phyloP scores from a whole-genome alignment of 257 asterid species.

The Thymus mandschuricus region DNA sequence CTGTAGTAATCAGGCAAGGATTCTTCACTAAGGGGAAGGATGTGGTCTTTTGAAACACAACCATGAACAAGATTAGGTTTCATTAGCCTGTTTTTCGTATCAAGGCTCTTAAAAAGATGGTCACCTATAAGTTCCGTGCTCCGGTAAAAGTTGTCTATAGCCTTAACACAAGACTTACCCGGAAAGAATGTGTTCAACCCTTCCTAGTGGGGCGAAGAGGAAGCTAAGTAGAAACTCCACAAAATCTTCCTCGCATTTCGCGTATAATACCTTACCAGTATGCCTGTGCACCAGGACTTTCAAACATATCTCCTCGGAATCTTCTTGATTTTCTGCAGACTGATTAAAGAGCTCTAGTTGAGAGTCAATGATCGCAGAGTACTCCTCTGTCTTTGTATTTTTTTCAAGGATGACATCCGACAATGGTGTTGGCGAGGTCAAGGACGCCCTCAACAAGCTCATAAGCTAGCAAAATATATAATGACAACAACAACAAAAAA shows the following conservation, averaged over 20 bases:
- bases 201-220: not conserved
- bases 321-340: not conserved
- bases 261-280: slow-evolving; percentile 10
- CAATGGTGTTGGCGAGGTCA: slow-evolving; percentile 22
- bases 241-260: slow-evolving; percentile 20
- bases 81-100: not conserved
- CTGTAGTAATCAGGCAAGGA: not conserved
- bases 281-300: slow-evolving; percentile 19
- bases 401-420: not conserved
- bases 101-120: not conserved
- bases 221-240: slow-evolving; percentile 24
- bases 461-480: slow-evolving; percentile 10
- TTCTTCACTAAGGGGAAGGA: not conserved
- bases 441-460: not conserved
- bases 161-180: not conserved
- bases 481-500: too few species aligned
- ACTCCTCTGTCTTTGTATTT: not conserved
- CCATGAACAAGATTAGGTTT: slow-evolving; percentile 18
- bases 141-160: not conserved
- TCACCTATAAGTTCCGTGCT: not conserved
- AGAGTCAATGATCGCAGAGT: not conserved
- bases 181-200: not conserved
- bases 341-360: too few species aligned
- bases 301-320: not conserved
- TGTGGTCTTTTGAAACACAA: not conserved